Base-by-base conservation (phyloP, 2,329 filamentous ascomycete species). In the Fusarium sp. region DNA sequence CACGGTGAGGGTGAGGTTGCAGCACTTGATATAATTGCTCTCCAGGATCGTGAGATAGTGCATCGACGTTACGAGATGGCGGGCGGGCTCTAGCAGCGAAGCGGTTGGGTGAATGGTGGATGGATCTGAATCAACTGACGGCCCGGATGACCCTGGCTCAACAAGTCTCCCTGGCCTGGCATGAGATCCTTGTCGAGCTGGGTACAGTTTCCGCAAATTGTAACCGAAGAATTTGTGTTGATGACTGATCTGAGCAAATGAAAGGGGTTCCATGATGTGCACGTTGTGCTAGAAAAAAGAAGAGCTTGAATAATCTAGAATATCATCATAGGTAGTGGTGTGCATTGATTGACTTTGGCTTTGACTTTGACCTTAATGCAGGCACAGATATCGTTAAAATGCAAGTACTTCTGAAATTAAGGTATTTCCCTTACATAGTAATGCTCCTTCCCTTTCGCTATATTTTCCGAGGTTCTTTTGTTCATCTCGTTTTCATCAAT, bases 91-190 rank as follows among this genome's bases (percentile, higher is more conserved):
- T 57, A 57, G 35, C 41, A 63, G 43, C 46, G 43, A 52, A 48
- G 56, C 59, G 59, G 70, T 55, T 70, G 68, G 58, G 29, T 38
- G 29, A 44, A 44, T 57, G 42, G 49, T 49, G 64, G 59, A 67
- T 63, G 69, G 71, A 73, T 73, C 71, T 73, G 57, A 72, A 72
- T 72, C 71, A 69, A 62, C 69, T 57, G 57, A 72, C 66, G 63
- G 66, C 52, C 64, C 63, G 49, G 65, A 67, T 47, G 13, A 59
- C 68, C 71, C 66, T 57, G 62, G 66, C 63, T 53, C 35, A 57
- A 58, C 41, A 41, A 53, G 54, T 53, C 43, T 47, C 16, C 10
- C 33, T 10, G 57, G 57, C 62, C 57, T 69, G 48, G 41, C 38
- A 54, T 49, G 20, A 33, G 49, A 67, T 57, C 67, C 66, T 47